Evolutionary conservation across 345 rosid genomes (phyloP), one percentile per base, ranked within the genome.

Genomic region (Litchi chinensis): DNA sequence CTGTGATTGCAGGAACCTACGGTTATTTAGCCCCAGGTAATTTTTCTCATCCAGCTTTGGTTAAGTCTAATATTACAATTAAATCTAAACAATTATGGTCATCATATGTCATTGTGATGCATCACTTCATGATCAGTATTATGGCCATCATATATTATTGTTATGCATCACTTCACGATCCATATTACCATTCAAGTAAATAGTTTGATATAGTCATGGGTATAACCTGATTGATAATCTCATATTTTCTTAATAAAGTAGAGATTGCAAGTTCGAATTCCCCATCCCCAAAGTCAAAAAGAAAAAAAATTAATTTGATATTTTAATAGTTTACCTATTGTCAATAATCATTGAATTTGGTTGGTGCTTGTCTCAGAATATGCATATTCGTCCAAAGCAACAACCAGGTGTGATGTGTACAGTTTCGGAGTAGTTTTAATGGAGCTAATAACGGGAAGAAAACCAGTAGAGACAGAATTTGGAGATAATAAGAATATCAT

Each of bases 1-100:
- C 96, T 16, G 89, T 89, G 59, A 78, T 92, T 8, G 99, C 97
- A 1, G 98, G 99, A 68, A 95, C 99, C 60, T 95, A 90, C n/a
- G 97, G 97, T 74, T 95, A 95, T 83, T 77, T 95, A 77, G 98
- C 98, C 37, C 98, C 98, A 56, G 99, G 99, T 91, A 76, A 69
- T 39, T 66, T 72, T 67, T 73, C 79, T 73, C 1, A 70, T 70
- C 64, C 78, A 79, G 64, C 65, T 74, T 10, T 19, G 70, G 32
- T 65, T 21, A 19, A 41, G 2, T 5, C n/a, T 26, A 26, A 0
- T 26, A 26, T 26, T 26, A 26, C 28, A 26, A 26, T 26, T 26
- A 26, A 26, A 26, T 26, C 28, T 26, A 26, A 26, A 26, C 28
- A 26, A 26, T 10, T 54, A 54, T 4, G 8, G 11, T 69, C 44